Conservation (phyloP, 139 green algal genomes). For the Volvox africanus region DNA sequence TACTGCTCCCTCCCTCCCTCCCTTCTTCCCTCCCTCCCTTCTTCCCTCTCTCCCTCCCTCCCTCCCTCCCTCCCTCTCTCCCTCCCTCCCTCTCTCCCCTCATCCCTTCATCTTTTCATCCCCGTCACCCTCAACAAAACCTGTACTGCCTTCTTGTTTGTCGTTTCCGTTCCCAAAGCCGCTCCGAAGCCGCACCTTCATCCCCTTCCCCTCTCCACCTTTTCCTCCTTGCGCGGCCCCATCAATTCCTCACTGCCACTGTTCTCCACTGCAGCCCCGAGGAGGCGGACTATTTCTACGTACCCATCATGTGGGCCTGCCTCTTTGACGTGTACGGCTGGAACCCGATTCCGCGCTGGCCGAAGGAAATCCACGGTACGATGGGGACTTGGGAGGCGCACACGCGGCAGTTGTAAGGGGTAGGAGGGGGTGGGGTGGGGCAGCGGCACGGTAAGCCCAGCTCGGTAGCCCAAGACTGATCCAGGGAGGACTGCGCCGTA, state of each 20-base stretch:
- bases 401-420: no score
- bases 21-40: not conserved
- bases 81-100: not conserved
- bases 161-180: no score
- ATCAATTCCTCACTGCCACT: not conserved
- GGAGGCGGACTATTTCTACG: slow-evolving; percentile 78
- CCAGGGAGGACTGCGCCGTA: no score
- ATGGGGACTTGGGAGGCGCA: no score
- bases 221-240: not conserved
- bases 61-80: not conserved
- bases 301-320: slow-evolving; percentile 58
- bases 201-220: not conserved
- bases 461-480: no score
- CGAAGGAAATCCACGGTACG: slow-evolving; percentile 41
- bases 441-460: no score
- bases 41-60: not conserved
- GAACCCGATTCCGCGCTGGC: slow-evolving; percentile 57
- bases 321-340: slow-evolving; percentile 60
- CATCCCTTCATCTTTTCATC: no score
- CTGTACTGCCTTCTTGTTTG: no score
- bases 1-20: not conserved
- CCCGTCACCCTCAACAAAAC: no score
- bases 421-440: no score
- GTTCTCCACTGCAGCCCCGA: slow-evolving; percentile 24
- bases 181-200: no score